phyloP scores from a whole-genome alignment of 2,329 filamentous ascomycete genomes.

The Epichloe festucae region DNA sequence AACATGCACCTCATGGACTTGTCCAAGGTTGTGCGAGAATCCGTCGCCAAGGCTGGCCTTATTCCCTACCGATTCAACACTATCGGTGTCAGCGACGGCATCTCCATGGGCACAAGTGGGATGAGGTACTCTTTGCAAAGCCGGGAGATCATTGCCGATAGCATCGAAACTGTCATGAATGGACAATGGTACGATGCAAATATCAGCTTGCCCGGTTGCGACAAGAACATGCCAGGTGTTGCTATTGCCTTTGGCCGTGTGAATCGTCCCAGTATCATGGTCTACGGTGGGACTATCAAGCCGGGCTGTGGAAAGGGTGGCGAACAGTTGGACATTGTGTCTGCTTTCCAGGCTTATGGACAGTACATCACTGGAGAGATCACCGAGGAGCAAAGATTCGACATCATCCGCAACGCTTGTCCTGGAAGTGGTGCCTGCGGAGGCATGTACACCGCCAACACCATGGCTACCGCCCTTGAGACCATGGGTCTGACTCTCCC shows the following conservation, averaged over 20 bases:
- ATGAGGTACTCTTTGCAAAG: slow-evolving; percentile 95
- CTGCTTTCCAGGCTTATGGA: slow-evolving; percentile 94
- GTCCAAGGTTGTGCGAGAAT: slow-evolving; percentile 57
- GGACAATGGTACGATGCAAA: slow-evolving; percentile 99
- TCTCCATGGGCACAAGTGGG: slow-evolving; percentile 94
- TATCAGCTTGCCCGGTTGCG: slow-evolving; percentile 90
- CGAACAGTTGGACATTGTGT: slow-evolving; percentile 80
- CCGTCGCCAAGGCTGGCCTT: slow-evolving; percentile 56
- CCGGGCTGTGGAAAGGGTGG: slow-evolving; percentile 73
- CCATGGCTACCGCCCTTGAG: slow-evolving; percentile 84
- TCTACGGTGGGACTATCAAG: slow-evolving; percentile 90
- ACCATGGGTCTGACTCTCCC: slow-evolving; percentile 82
- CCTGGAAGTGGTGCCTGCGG: slow-evolving; percentile 54
- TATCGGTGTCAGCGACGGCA: slow-evolving; percentile 91
- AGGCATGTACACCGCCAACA: slow-evolving; percentile 90
- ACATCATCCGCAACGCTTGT: slow-evolving; percentile 88
- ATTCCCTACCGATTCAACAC: slow-evolving; percentile 98
- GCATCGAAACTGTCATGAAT: slow-evolving; percentile 97
- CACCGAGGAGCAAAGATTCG: slow-evolving; percentile 78
- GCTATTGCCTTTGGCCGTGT: slow-evolving; percentile 88
- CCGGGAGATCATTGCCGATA: slow-evolving; percentile 92
- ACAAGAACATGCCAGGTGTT: slow-evolving; percentile 98
- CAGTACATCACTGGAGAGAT: slow-evolving; percentile 90
- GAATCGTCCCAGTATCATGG: slow-evolving; percentile 91
- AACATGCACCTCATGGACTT: slow-evolving; percentile 97